Evolutionary conservation across 306 rosid genomes (phyloP), one percentile per base, ranked within the genome.

Genomic region (Lathyrus tuberosus): DNA sequence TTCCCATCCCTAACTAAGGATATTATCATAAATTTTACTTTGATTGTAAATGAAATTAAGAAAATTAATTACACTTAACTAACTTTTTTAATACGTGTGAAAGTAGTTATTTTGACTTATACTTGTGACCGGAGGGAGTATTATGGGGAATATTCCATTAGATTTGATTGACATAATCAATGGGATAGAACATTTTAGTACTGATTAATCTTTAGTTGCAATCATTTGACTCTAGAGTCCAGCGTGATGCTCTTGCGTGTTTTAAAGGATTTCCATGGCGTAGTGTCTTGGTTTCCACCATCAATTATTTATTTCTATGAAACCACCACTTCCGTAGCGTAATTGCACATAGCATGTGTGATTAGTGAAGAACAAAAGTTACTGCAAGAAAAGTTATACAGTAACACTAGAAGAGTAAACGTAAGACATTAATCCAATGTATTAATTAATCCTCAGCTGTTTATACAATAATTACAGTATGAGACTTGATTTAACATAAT

Each of bases 191-290:
- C 5, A 28, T 18, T 62, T 12, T 44, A 6, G 18, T 18, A n/a
- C 1, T 38, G n/a, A 42, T 42, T 42, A 9, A 6, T 69, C 5
- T 20, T 11, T 24, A 16, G 57, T 51, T 9, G 8, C 41, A 12
- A 37, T 62, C 11, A 74, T 62, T 73, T 68, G 79, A 74, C 48
- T 78, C 17, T 16, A 69, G 28, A 61, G 15, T 66, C 58, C 22
- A 43, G 24, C 43, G 28, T 53, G 76, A 63, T 12, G 28, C 20
- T 33, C 5, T 86, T 80, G 84, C 88, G 85, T 89, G 80, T 69
- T 40, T 79, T 52, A 79, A 65, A 16, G 30, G 70, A 72, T 30
- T 70, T 46, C 69, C 61, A 46, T 72, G 46, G 46, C 86, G 78
- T 74, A 66, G 51, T 60, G 65, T 38, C n/a, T 59, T 6, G 38